Evolutionary conservation across 192 early-diverging fungal species (phyloP).

Genomic region (Podila horticola): DNA sequence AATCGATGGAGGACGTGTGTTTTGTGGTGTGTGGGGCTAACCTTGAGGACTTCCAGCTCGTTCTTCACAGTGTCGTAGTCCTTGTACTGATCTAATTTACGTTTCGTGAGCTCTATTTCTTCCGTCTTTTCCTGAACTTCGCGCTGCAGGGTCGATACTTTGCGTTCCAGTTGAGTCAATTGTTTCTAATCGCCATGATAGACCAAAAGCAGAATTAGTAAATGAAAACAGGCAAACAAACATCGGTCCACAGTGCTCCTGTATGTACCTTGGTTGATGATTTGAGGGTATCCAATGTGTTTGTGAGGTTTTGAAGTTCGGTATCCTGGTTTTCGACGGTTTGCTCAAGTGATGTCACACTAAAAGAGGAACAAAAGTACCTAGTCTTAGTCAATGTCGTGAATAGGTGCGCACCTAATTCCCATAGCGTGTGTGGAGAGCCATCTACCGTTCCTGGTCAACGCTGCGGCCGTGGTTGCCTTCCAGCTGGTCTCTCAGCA

Average conservation of each 20-base stretch:
- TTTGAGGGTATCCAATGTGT: conserved; percentile 30
- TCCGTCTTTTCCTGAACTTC: conserved; percentile 60
- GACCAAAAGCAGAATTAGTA: too few species aligned
- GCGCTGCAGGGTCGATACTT: conserved; percentile 22
- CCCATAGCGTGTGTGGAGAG: neutral
- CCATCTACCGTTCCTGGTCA: conserved; percentile 32
- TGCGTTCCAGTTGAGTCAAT: conserved; percentile 43
- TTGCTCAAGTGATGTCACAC: conserved; percentile 51
- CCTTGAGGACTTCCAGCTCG: conserved; percentile 87
- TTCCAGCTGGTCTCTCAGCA: conserved; percentile 34
- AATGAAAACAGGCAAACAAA: neutral
- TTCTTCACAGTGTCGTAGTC: conserved; percentile 91
- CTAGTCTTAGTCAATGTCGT: too few species aligned
- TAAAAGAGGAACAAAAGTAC: neutral
- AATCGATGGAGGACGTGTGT: neutral
- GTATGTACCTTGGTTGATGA: conserved; percentile 20
- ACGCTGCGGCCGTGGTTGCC: conserved; percentile 35
- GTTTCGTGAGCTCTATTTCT: conserved; percentile 66
- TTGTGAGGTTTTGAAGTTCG: conserved; percentile 26
- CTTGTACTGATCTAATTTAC: conserved; percentile 67
- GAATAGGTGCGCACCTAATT: too few species aligned
- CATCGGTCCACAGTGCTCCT: neutral
- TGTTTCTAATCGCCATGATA: conserved; percentile 22
- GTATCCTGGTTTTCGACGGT: conserved; percentile 49
- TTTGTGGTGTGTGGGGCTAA: conserved; percentile 14